Base-by-base conservation (phyloP, 2,329 filamentous ascomycete genomes). In the Phyllosticta capitalensis region DNA sequence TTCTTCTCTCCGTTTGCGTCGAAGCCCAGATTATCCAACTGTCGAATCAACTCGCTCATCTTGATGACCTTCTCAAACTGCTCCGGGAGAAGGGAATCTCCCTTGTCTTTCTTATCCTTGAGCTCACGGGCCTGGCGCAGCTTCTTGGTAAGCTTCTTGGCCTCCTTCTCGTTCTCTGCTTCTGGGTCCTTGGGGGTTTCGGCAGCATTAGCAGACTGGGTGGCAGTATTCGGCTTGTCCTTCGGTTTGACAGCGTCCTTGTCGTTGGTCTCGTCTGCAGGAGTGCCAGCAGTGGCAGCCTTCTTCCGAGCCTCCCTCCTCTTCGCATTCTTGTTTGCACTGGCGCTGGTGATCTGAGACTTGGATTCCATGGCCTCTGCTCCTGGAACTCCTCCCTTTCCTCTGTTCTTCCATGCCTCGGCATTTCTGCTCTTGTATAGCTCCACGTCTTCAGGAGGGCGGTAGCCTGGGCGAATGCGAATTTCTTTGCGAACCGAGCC, bases 31-130 rank as follows among this genome's bases (percentile, higher is more conserved):
- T 83, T 81, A 67, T 95, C 89, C 59, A 99, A 76, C 71, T 97
- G 92, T 12, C 91, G 83, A 61, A 96, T 86, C 55, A 99, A 81
- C 76, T 99, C 94, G 63, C 90, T 90, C 71, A 99, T 96, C 75
- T 94, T 95, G 72, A 96, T 95, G 59, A 99, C 90, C 77, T 99
- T 99, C 66, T 92, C 91, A 64, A 97, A 87, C 76, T 99, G 94
- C 76, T 99, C 94, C 0, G 92, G 92, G 24, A 97, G 79, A 62
- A 99, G 76, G 4, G 83, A 81, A 70, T 90, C 88, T 20, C 94
- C 94, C 59, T 85, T 86, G 22, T 95, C 89, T 74, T 95, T 95
- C 80, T 96, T 96, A 67, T 86, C 87, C 71, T 90, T 88, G 58
- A 99, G 79, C 1, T 97, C 94, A 66, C 86, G 88, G 3, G 94